Percentiles rank a stretch among this genome's conserved stretches.
Conservation (phyloP, 2,329 filamentous ascomycete genomes). For the Hirsutella rhossiliensis region DNA sequence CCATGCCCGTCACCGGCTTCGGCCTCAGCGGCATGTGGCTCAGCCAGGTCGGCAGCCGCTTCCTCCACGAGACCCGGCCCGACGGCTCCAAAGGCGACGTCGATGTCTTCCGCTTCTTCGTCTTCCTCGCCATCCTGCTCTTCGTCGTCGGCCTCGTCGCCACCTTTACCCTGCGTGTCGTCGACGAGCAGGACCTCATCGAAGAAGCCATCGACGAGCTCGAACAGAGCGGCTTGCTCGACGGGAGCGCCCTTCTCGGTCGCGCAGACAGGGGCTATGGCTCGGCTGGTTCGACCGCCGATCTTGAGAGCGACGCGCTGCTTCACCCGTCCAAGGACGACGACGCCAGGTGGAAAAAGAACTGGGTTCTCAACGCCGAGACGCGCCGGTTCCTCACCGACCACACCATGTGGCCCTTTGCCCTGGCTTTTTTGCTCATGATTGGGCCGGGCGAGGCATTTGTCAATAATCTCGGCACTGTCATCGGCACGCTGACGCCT, state of each 20-base stretch:
- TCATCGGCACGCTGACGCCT: conserved; percentile 74
- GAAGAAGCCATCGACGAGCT: conserved; percentile 82
- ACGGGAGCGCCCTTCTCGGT: conserved; percentile 61
- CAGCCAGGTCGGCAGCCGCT: conserved; percentile 70
- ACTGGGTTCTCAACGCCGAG: conserved; percentile 83
- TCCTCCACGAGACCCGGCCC: conserved; percentile 58
- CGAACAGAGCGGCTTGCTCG: conserved; percentile 75
- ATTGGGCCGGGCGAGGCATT: conserved; percentile 95
- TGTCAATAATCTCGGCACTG: conserved; percentile 91
- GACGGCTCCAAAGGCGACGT: conserved; percentile 53
- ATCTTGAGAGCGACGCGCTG: conserved; percentile 31
- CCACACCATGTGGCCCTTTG: conserved; percentile 91
- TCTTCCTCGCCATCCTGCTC: conserved; percentile 69
- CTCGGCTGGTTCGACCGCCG: conserved; percentile 37
- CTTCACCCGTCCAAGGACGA: conserved; percentile 29
- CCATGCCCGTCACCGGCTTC: conserved; percentile 83
- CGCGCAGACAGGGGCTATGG: conserved; percentile 48
- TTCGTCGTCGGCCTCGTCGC: conserved; percentile 61
- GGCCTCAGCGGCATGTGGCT: conserved; percentile 93
- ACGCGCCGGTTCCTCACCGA: conserved; percentile 77
- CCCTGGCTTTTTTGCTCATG: conserved; percentile 81
- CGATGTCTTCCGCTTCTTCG: conserved; percentile 75
- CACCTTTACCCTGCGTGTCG: conserved; percentile 59
- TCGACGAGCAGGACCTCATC: conserved; percentile 79
- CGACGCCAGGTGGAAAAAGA: conserved; percentile 60